Conservation (phyloP, 2,329 filamentous ascomycete genomes). For the Fusarium sp. region DNA sequence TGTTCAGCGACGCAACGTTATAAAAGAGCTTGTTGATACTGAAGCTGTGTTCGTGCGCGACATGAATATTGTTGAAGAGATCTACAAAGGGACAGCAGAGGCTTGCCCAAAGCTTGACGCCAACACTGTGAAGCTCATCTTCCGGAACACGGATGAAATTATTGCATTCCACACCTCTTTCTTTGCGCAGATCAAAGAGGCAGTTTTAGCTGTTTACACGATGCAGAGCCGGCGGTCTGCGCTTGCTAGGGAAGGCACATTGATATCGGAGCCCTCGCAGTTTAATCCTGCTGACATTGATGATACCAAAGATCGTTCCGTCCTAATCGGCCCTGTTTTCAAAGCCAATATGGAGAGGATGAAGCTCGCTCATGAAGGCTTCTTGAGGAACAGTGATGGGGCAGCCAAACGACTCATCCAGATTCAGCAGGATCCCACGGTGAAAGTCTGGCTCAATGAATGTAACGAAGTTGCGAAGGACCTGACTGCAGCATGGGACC, state of each 20-base stretch:
- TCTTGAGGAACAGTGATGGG: conserved; percentile 69
- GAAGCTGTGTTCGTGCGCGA: conserved; percentile 91
- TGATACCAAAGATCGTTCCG: conserved; percentile 63
- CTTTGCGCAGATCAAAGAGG: conserved; percentile 80
- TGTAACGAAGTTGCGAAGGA: conserved; percentile 93
- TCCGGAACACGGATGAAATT: conserved; percentile 92
- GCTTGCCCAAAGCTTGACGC: conserved; percentile 81
- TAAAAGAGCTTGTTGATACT: conserved; percentile 93
- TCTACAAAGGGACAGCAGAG: conserved; percentile 93
- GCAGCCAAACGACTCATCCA: conserved; percentile 69
- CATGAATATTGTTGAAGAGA: conserved; percentile 97
- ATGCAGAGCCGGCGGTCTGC: conserved; percentile 62
- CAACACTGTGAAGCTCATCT: conserved; percentile 88
- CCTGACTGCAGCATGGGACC: conserved; percentile 91
- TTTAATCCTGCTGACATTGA: conserved; percentile 54
- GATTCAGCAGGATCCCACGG: conserved; percentile 71
- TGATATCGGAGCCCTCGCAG: conserved; percentile 53
- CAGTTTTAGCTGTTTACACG: conserved; percentile 81
- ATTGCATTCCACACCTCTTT: conserved; percentile 86
- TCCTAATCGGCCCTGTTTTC: conserved; percentile 64
- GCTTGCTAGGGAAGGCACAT: conserved; percentile 54
- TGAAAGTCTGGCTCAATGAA: conserved; percentile 87
- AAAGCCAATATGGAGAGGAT: conserved; percentile 66
- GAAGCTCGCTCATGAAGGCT: conserved; percentile 69
- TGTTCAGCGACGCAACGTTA: conserved; percentile 80